These are phyloP conservation scores for Raphidocelis subcapitata DNA, from an alignment of 139 green algal genomes.

Conservation along the genomic window DNA sequence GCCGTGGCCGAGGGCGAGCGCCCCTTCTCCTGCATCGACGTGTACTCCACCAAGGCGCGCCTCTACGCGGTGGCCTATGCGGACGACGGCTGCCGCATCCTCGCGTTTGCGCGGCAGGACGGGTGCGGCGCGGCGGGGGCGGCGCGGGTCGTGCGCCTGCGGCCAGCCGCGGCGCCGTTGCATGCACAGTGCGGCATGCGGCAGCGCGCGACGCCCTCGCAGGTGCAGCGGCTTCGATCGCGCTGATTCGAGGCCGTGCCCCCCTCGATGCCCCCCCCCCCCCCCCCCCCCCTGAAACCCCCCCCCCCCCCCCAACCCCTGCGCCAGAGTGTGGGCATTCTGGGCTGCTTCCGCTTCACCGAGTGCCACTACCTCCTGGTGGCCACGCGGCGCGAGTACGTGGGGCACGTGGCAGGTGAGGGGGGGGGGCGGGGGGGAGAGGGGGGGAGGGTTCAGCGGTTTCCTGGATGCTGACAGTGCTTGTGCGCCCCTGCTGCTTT, in stretches of 20 bases:
- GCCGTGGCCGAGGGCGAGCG: not conserved
- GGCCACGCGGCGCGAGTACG: constrained; percentile 61
- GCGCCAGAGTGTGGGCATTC: constrained; percentile 71
- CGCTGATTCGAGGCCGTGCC: too few relatives aligned
- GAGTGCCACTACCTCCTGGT: constrained; percentile 91
- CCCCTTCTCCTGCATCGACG: constrained; percentile 35
- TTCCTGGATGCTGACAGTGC: too few relatives aligned
- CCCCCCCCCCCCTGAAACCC: not conserved
- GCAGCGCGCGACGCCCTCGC: too few relatives aligned
- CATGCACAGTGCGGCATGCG: too few relatives aligned
- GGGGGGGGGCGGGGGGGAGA: too few relatives aligned
- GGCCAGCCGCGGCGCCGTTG: too few relatives aligned
- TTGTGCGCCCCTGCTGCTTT: too few relatives aligned
- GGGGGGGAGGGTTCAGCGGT: too few relatives aligned
- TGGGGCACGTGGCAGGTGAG: constrained; percentile 76
- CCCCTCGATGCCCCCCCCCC: not conserved
- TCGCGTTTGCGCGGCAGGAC: constrained; percentile 56
- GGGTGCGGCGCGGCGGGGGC: not conserved
- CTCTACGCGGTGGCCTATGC: constrained; percentile 61
- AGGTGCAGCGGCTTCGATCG: too few relatives aligned
- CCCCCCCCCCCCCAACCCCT: not conserved
- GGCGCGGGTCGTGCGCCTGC: too few relatives aligned
- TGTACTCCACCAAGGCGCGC: constrained; percentile 49
- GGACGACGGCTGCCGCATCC: constrained; percentile 38
- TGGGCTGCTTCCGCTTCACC: constrained; percentile 82